Evolutionary conservation across 305 asterid genomes (phyloP), one percentile per base, ranked within the genome.

Genomic region (Plantago lanceolata): DNA sequence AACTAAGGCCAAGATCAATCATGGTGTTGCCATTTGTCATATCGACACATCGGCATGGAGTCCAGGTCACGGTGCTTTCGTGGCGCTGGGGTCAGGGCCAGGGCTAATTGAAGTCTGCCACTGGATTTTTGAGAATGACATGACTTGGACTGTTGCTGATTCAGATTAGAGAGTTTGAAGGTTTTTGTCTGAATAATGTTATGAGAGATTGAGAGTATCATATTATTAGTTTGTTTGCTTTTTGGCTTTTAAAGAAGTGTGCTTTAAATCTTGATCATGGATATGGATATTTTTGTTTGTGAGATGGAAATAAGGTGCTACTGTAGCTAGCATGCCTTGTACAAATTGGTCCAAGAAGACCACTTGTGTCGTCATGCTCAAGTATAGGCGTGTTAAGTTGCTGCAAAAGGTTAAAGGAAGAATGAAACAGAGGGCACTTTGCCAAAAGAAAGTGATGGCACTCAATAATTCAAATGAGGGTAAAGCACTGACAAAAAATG

Each of bases 121-220:
- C 66, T 88, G 96, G 96, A 86, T 86, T 19, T 88, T 82, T 68
- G 93, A 88, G 79, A 89, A 89, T 62, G 96, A 89, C 61, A 76
- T 86, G 90, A 89, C 81, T 20, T 86, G 93, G 95, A 72, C 81
- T 19, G 71, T 19, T 28, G 76, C 81, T 13, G 81, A 82, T 65
- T 79, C 64, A 72, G 59, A 57, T 21, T 8, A 20, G 12, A 13
- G 18, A 20, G 49, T 11, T 45, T 15, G 55, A 48, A n/a, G 11
- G 48, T 16, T 61, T 35, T 20, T 55, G 20, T 60, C 55, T 48
- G 12, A 49, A 20, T 56, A 16, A 56, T 68, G 5, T 45, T 68
- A 57, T 52, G 50, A 60, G 65, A 57, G 56, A 63, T 57, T 52
- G 50, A 60, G 65, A 57, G 56, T 29, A 49, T 24, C 49, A 28